Conservation (phyloP, 257 asterid genomes). For the Penstemon eatonii region DNA sequence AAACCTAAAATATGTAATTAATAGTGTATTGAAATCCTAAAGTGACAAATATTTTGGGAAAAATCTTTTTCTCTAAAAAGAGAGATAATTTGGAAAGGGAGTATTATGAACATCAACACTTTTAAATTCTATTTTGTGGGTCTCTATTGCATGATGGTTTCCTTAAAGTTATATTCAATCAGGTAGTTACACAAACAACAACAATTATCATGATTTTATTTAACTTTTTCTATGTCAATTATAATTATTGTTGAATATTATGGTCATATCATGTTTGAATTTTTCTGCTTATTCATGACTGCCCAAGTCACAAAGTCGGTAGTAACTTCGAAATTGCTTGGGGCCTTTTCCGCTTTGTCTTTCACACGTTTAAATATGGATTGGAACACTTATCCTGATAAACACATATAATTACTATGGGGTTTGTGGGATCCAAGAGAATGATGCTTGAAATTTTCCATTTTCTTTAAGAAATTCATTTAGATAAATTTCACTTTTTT, state of each 20-base stretch:
- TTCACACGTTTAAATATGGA: background rate
- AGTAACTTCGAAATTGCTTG: conserved; percentile 10
- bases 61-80: too few species aligned
- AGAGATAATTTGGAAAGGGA: too few species aligned
- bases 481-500: too few species aligned
- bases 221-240: conserved; percentile 3
- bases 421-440: background rate
- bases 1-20: too few species aligned
- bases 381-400: background rate
- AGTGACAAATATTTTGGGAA: too few species aligned
- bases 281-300: conserved; percentile 28
- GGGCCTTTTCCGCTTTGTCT: background rate
- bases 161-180: conserved; percentile 1
- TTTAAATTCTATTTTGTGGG: conserved; percentile 5
- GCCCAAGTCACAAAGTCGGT: conserved; percentile 25
- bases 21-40: too few species aligned
- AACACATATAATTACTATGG: background rate
- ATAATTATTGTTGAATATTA: conserved; percentile 14
- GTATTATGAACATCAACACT: too few species aligned
- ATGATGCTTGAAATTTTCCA: background rate
- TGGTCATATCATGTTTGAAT: conserved; percentile 32
- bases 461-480: background rate
- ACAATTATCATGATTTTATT: background rate
- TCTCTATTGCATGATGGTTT: conserved; percentile 17
- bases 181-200: conserved; percentile 25